Base-by-base conservation (phyloP, 202 grass and related monocot genomes). In the Digitaria exilis region DNA sequence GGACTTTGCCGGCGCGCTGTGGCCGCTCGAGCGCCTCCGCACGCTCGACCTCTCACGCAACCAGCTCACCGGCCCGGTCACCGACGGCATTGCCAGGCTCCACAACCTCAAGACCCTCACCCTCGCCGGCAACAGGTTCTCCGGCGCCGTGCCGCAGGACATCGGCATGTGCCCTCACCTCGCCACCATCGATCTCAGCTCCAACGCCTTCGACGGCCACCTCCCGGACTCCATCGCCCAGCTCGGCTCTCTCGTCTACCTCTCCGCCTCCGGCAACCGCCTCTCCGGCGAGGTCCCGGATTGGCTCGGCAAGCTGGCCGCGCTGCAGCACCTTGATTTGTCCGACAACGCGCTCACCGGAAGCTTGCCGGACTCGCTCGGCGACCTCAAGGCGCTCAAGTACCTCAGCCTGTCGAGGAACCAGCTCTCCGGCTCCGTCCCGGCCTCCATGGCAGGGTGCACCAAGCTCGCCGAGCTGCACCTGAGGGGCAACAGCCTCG, bases 381-480 rank as follows among this genome's bases (percentile, higher is more conserved):
- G 91, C 9, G 37, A 79, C 28, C 91, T 96, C 72, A 98, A 92
- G 87, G 96, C 93, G 26, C 87, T 99, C 73, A 80, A 68, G 28
- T 96, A 94, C 75, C 91, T 99, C 7, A 71, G 91, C 84, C 55
- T 99, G 21, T 88, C 96, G 5, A 82, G 63, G 29, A 98, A 96
- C 85, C 67, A 72, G 77, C 74, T 98, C 16, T 54, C 82, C 41
- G 96, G 96, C 19, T 0, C 13, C n/a, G 88, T 98, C 29, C 87
- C 96, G 16, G 80, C 81, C 4, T 55, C 93, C 3, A 63, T 94
- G 7, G 83, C 91, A 4, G 82, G 87, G 50, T 98, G 96, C 83
- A 48, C 78, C 34, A 84, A 54, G 71, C 93, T 98, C 68, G 55
- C 71, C 6, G 89, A 98, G 91, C 78, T 98, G 39, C 85, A 78